A percentile compares a stretch with the other conserved stretches of the same genome.
phyloP scores from a whole-genome alignment of 805 yeast species.

The Kuraishia ogatae region DNA sequence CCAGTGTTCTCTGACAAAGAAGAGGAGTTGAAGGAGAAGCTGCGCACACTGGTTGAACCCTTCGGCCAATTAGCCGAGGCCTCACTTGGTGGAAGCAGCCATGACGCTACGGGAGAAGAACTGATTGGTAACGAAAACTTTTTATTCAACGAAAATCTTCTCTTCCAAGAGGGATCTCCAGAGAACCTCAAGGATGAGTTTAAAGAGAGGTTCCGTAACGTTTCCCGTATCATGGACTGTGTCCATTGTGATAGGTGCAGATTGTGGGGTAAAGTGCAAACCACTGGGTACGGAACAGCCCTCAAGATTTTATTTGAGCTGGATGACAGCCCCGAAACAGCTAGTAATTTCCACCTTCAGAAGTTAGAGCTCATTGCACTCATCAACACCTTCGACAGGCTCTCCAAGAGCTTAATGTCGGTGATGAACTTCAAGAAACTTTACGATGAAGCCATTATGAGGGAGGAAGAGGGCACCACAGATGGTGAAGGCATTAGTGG shows the following conservation, averaged over 20 bases:
- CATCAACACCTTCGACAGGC: constrained; percentile 85
- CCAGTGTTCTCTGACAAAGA: constrained; percentile 20
- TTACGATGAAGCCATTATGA: constrained; percentile 27
- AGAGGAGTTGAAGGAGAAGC: constrained; percentile 15
- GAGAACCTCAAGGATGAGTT: constrained; percentile 76
- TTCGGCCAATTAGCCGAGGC: constrained; percentile 13
- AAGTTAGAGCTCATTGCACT: constrained; percentile 82
- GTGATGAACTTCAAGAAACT: constrained; percentile 60
- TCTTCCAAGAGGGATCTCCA: constrained; percentile 35
- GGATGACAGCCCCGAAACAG: constrained; percentile 33
- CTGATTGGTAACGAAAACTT: too few relatives aligned
- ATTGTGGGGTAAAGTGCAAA: constrained; percentile 96
- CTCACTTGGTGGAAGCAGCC: background rate
- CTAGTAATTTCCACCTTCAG: constrained; percentile 39
- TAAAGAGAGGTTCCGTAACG: constrained; percentile 77
- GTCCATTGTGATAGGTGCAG: constrained; percentile 98
- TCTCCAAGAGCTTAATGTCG: constrained; percentile 75
- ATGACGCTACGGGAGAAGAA: too few relatives aligned
- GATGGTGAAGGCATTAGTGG: background rate
- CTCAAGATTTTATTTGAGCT: constrained; percentile 82
- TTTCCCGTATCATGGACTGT: constrained; percentile 92
- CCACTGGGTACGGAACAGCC: constrained; percentile 96
- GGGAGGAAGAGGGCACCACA: constrained; percentile 15
- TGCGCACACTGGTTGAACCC: constrained; percentile 23
- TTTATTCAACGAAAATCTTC: constrained; percentile 35